Evolutionary conservation across 768 basidiomycete genomes (phyloP), one percentile per base, ranked within the genome.

Genomic region (Boletus bicolor): DNA sequence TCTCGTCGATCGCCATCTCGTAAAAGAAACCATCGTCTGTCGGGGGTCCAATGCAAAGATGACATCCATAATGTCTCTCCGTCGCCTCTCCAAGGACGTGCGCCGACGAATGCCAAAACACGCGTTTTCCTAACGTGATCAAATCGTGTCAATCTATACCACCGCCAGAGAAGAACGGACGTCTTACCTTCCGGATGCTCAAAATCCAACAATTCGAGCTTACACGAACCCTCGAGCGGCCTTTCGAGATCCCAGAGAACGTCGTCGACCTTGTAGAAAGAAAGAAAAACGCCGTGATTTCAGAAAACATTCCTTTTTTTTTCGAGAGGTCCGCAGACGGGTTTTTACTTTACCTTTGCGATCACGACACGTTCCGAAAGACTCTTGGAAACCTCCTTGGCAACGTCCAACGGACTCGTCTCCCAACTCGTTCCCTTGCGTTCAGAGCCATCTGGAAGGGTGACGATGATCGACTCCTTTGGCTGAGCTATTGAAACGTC

Each of bases 101-200:
- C 0, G 97, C 97, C 26, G 95, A 98, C 17, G 97, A 98, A 72
- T 98, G 97, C 97, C 97, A 99, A 79, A 98, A 99, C 8, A 99
- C 97, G 64, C 87, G 89, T 73, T 98, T 94, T 56, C 96, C 94
- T 86, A 51, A 21, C 28, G 6, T 28, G 28, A 30, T 8, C 26
- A 26, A 1, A 37, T 26, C 30, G 17, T 26, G 11, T 30, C 36
- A 30, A 24, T 36, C 9, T 11, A 21, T 30, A 28, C 14, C 34
- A n/a, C 17, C 7, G 12, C 14, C 34, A 11, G 3, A 47, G 42
- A 26, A 2, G n/a, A 14, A 32, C 7, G 14, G 15, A 21, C 26
- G 11, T 1, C 39, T 32, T 3, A 60, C 92, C 93, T 77, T 95
- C 93, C 3, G 87, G 84, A 64, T 93, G 81, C 44, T 98, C 94